Percentiles rank a stretch among this genome's conserved stretches.
Conservation (phyloP, 495 filamentous ascomycete species). For the Penicillium coprophilum region DNA sequence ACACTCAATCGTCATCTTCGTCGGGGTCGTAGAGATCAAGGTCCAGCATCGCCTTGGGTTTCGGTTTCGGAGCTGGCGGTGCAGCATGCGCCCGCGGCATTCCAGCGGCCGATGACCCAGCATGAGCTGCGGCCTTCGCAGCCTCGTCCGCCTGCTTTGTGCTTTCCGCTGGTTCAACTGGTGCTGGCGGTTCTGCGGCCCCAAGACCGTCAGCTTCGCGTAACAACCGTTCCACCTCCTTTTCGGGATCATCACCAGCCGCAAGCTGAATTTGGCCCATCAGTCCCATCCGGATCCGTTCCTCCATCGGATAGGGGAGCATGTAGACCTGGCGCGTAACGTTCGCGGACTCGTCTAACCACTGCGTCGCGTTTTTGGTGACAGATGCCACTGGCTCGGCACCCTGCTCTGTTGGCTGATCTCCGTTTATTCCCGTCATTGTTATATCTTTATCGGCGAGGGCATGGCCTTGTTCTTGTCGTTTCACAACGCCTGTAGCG, state of each 20-base stretch:
- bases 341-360: constrained; percentile 48
- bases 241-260: constrained; percentile 38
- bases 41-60: constrained; percentile 43
- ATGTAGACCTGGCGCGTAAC: constrained; percentile 46
- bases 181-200: constrained; percentile 30
- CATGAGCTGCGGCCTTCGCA: constrained; percentile 38
- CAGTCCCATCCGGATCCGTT: constrained; percentile 48
- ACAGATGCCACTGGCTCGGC: constrained; percentile 42
- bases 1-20: constrained; percentile 42
- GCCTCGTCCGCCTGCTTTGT: constrained; percentile 35
- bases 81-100: constrained; percentile 20
- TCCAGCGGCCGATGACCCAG: constrained; percentile 31
- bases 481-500: constrained; percentile 27
- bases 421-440: constrained; percentile 34
- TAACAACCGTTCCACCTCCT: constrained; percentile 45
- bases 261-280: constrained; percentile 49
- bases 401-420: constrained; percentile 19
- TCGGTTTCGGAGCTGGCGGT: constrained; percentile 36
- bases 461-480: constrained; percentile 16
- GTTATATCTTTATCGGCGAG: constrained; percentile 28
- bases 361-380: constrained; percentile 45
- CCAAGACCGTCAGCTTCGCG: constrained; percentile 43
- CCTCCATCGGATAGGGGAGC: constrained; percentile 49
- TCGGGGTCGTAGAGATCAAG: constrained; percentile 50
- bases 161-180: constrained; percentile 21